Base-by-base conservation (phyloP, 441 rosid genomes). In the Pelargonium fulgidum region DNA sequence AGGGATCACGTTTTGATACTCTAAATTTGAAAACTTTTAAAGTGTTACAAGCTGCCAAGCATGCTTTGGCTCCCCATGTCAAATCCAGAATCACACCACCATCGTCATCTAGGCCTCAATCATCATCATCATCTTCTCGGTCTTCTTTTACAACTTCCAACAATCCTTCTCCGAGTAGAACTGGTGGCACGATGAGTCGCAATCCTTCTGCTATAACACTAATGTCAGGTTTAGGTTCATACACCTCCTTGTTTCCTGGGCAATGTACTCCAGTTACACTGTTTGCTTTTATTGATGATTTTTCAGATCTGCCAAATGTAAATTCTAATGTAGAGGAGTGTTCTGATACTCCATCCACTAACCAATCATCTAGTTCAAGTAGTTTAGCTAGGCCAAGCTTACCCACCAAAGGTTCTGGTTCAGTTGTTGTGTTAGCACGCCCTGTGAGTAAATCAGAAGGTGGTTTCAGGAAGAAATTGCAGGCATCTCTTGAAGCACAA, bases 401-500 rank as follows among this genome's bases (percentile, higher is more conserved):
- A 64, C 83, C 91, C 17, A 20, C 73, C 50, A 91, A 85, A 75
- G 82, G 82, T 75, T 81, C 93, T 73, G 87, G 88, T 72, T 82
- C 95, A 29, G 90, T 91, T 67, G 88, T 89, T 71, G 84, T 91
- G 79, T 80, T 91, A 73, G 89, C 97, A 64, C 91, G 95, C 24
- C 93, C 97, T 80, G 78, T 64, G 59, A 83, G 77, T 78, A 91
- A 84, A 81, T 77, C 87, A 26, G 95, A 91, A 78, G 91, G 87
- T 73, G 83, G 91, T 59, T 78, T 82, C 69, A 83, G 81, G 84
- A 91, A 87, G 85, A 89, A 84, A 80, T 70, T 87, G 63, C 97
- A 87, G 80, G 87, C 90, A 68, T 87, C 91, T 65, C 90, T 89
- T 3, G 97, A 91, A 70, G 84, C 90, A 62, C 97, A 89, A 71